A percentile compares a stretch with the other conserved stretches of the same genome.
These are phyloP conservation scores for Backusella circina DNA, from an alignment of 192 early-diverging fungal species.

Conservation along the genomic window DNA sequence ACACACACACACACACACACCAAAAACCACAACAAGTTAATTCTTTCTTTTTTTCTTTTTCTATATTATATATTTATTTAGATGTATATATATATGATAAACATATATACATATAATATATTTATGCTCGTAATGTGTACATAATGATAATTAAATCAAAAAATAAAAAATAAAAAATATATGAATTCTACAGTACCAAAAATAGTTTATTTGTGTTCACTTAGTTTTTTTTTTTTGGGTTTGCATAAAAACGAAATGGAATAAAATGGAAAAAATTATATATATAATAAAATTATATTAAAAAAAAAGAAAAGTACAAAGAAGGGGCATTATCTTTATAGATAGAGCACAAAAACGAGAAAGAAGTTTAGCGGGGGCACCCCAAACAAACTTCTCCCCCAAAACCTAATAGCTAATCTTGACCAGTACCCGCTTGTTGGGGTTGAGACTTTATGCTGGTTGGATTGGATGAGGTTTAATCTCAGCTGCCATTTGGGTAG, in stretches of 20 bases:
- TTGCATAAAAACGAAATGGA: not conserved
- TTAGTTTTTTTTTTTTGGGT: not conserved
- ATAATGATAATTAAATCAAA: not conserved
- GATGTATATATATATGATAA: not conserved
- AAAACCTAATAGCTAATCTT: not conserved
- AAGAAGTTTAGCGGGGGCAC: not conserved
- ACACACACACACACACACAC: not conserved
- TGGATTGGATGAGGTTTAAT: constrained; percentile 6
- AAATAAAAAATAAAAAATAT: constrained; percentile 3
- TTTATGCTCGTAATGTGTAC: not conserved
- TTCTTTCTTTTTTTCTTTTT: not conserved
- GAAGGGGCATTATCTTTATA: not conserved
- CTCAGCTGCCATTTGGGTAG: not conserved
- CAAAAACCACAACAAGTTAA: not conserved
- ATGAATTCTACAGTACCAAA: not conserved
- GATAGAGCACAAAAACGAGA: not conserved
- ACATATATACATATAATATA: not conserved
- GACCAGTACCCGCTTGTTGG: constrained; percentile 12
- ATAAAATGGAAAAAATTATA: not conserved
- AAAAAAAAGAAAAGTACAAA: not conserved
- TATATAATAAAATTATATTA: not conserved
- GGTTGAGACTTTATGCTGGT: not conserved
- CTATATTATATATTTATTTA: not conserved
- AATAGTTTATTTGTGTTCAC: not conserved
- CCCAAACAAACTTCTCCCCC: constrained; percentile 6